Percentiles rank a stretch among this genome's conserved stretches.
These are phyloP conservation scores for Capsella rubella DNA, from an alignment of 441 rosid species.

Conservation along the genomic window DNA sequence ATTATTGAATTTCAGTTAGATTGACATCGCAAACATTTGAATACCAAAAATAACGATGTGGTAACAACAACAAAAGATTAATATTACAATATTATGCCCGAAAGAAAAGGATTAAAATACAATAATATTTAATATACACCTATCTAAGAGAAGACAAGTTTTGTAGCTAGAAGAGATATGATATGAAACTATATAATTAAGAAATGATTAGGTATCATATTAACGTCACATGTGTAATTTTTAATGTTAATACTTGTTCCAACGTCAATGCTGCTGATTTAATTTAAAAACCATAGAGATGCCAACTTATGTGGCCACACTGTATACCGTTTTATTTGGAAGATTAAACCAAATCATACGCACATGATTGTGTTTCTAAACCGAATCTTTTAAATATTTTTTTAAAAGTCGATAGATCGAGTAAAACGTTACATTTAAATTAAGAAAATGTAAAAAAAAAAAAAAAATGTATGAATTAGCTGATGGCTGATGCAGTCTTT, in stretches of 20 bases:
- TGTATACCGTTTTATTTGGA: neutral
- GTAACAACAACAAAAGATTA: neutral
- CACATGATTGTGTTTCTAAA: constrained; percentile 23
- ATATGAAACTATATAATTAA: neutral
- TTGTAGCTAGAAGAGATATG: neutral
- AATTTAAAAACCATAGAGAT: constrained; percentile 4
- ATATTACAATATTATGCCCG: neutral
- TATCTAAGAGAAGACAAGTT: neutral
- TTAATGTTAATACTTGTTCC: neutral
- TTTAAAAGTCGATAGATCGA: neutral
- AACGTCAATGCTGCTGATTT: constrained; percentile 31
- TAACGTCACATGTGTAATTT: constrained; percentile 22
- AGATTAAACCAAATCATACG: constrained; percentile 11
- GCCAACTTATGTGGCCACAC: neutral
- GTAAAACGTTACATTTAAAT: constrained; percentile 19
- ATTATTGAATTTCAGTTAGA: neutral
- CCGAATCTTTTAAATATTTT: constrained; percentile 21
- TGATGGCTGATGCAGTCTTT: neutral
- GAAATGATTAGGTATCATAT: neutral
- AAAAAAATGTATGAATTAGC: neutral
- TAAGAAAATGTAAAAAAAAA: too few relatives aligned
- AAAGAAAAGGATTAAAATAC: neutral
- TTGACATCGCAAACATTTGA: neutral
- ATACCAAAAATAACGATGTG: neutral
- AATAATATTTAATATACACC: neutral